These are phyloP conservation scores for Blastobotrys persicus DNA, from an alignment of 1,139 yeast genomes.

Conservation along the genomic window DNA sequence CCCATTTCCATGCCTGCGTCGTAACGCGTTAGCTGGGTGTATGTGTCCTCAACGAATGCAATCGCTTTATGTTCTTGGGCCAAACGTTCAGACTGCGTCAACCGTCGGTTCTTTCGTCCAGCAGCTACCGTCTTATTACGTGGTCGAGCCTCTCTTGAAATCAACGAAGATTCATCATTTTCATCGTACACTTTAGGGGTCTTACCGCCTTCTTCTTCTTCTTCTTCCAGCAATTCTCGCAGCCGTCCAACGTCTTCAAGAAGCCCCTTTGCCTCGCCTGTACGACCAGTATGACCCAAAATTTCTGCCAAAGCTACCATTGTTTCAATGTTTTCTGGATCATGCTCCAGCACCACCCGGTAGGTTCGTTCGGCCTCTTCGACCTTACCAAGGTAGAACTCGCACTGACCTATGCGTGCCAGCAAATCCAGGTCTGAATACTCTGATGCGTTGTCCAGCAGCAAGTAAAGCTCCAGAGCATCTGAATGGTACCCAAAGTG, in stretches of 20 bases:
- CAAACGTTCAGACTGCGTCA: conserved; percentile 52
- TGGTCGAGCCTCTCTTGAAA: background rate
- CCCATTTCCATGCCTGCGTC: conserved; percentile 53
- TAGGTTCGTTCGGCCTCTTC: conserved; percentile 68
- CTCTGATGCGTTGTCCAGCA: conserved; percentile 42
- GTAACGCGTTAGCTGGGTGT: conserved; percentile 57
- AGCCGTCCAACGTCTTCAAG: conserved; percentile 25
- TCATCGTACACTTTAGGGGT: background rate
- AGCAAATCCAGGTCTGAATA: conserved; percentile 14
- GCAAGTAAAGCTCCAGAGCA: conserved; percentile 62
- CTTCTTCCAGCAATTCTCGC: conserved; percentile 25
- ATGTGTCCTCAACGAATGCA: conserved; percentile 62
- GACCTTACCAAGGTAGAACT: conserved; percentile 67
- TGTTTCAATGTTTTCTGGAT: conserved; percentile 67
- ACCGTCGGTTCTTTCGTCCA: conserved; percentile 18
- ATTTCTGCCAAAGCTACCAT: conserved; percentile 81
- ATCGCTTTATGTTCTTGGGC: conserved; percentile 58
- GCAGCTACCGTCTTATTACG: conserved; percentile 6
- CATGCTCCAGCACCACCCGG: conserved; percentile 51
- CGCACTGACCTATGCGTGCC: conserved; percentile 48
- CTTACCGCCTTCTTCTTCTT: conserved; percentile 21
- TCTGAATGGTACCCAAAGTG: conserved; percentile 66
- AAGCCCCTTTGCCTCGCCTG: conserved; percentile 49
- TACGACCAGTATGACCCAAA: conserved; percentile 62
- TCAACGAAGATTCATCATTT: background rate